These are phyloP conservation scores for Xylariaceae sp. DNA, from an alignment of 2,329 filamentous ascomycete species.

Conservation along the genomic window DNA sequence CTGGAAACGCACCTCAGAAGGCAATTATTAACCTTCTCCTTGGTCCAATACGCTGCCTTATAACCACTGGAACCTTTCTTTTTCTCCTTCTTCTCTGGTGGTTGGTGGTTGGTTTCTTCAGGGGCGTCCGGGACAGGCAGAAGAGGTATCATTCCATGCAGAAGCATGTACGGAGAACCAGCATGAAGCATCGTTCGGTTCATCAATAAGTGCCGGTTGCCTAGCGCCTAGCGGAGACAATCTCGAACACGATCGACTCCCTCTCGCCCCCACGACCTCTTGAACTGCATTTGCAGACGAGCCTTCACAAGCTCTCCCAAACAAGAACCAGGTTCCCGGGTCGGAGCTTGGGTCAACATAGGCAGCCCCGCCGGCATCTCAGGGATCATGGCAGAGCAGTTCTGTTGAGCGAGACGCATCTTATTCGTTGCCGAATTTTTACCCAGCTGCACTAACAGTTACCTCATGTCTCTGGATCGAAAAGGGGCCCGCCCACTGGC, in stretches of 20 bases:
- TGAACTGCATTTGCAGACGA: not conserved
- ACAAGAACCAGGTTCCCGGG: conserved; percentile 19
- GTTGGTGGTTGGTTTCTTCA: not conserved
- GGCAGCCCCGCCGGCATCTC: conserved; percentile 9
- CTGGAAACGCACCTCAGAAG: conserved; percentile 1
- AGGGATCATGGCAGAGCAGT: conserved; percentile 14
- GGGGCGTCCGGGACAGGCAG: not conserved
- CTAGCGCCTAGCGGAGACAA: conserved; percentile 7
- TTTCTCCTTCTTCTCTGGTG: not conserved
- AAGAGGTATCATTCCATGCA: not conserved
- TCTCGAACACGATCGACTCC: conserved; percentile 17
- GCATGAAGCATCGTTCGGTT: conserved; percentile 1
- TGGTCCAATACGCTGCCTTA: not conserved
- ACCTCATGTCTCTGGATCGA: conserved; percentile 2
- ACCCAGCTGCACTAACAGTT: not conserved
- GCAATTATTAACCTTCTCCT: conserved; percentile 1
- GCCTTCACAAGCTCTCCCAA: not conserved
- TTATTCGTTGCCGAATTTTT: conserved; percentile 9
- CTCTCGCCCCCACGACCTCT: conserved; percentile 14
- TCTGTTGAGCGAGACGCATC: conserved; percentile 7
- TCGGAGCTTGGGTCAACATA: conserved; percentile 4
- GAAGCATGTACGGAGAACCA: not conserved
- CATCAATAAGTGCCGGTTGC: conserved; percentile 3
- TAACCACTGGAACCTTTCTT: not conserved
- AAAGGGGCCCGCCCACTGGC: not conserved